These are phyloP conservation scores for Sambucus nigra DNA, from an alignment of 129 eudicot species.

Conservation along the genomic window DNA sequence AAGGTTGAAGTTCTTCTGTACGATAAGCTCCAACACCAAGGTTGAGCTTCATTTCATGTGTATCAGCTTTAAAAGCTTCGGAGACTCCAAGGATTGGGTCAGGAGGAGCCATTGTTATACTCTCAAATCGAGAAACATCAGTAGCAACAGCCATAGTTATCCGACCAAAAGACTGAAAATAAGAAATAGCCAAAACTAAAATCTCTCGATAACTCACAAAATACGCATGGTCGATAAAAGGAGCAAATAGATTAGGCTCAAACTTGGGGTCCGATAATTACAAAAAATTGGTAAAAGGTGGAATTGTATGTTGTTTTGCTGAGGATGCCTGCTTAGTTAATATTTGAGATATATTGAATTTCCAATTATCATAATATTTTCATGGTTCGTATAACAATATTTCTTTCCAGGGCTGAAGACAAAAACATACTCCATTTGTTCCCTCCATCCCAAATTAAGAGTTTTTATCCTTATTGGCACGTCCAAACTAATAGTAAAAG, in stretches of 20 bases:
- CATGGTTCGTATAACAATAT: too few species aligned
- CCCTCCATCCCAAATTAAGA: too few species aligned
- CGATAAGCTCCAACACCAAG: slow-evolving; percentile 98
- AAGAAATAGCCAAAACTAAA: slow-evolving; percentile 7
- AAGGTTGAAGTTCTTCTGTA: slow-evolving; percentile 94
- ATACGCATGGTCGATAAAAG: not conserved
- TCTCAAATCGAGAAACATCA: slow-evolving; percentile 66
- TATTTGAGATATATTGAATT: too few species aligned
- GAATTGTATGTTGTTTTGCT: not conserved
- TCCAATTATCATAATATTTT: too few species aligned
- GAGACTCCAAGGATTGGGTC: slow-evolving; percentile 98
- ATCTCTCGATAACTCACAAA: not conserved
- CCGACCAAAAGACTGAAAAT: slow-evolving; percentile 47
- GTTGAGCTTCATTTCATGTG: slow-evolving; percentile 80
- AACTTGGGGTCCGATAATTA: too few species aligned
- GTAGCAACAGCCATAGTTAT: slow-evolving; percentile 61
- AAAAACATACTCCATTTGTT: too few species aligned
- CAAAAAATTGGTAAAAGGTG: not conserved
- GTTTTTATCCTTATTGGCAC: too few species aligned
- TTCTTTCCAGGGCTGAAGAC: too few species aligned
- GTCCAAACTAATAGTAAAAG: too few species aligned
- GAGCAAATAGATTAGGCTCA: not conserved
- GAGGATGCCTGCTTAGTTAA: too few species aligned
- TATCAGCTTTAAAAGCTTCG: slow-evolving; percentile 94
- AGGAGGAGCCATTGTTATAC: slow-evolving; percentile 93